These are phyloP conservation scores for Sanguinoderma infundibulare DNA, from an alignment of 1,284 basidiomycete genomes.

Conservation along the genomic window DNA sequence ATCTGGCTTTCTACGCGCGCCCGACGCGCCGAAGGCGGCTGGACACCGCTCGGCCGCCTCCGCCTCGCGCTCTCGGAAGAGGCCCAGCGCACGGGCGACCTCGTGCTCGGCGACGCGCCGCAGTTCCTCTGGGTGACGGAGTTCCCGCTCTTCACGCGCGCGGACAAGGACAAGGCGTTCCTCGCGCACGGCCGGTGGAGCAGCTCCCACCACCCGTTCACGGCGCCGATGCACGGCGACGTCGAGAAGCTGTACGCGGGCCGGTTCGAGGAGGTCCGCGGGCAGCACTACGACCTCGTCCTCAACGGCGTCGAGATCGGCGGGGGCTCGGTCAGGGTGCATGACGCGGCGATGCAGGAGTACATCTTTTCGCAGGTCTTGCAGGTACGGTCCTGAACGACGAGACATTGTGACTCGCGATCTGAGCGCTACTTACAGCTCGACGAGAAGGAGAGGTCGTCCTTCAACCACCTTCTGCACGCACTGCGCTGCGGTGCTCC, in stretches of 20 bases:
- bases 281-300: constrained; percentile 98
- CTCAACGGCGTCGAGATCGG: constrained; percentile 94
- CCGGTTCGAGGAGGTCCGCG: constrained; percentile 73
- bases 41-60: constrained; percentile 79
- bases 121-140: constrained; percentile 95
- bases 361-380: constrained; percentile 81
- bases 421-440: no score
- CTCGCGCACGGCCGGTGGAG: constrained; percentile 88
- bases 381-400: constrained; percentile 60
- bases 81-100: constrained; percentile 58
- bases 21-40: constrained; percentile 71
- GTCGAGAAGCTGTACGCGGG: constrained; percentile 75
- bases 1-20: constrained; percentile 54
- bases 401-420: no score
- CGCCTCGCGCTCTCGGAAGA: constrained; percentile 71
- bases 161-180: constrained; percentile 88
- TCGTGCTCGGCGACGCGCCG: constrained; percentile 56
- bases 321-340: constrained; percentile 91
- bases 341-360: constrained; percentile 87
- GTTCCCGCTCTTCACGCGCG: constrained; percentile 91
- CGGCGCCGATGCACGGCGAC: constrained; percentile 93
- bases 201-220: constrained; percentile 94
- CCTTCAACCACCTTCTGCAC: constrained; percentile 86
- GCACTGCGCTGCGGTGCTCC: constrained; percentile 90
- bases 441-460: constrained; percentile 66